Evolutionary conservation across 2,329 filamentous ascomycete genomes (phyloP), one percentile per base, ranked within the genome.

Genomic region (Hortaea sp.): DNA sequence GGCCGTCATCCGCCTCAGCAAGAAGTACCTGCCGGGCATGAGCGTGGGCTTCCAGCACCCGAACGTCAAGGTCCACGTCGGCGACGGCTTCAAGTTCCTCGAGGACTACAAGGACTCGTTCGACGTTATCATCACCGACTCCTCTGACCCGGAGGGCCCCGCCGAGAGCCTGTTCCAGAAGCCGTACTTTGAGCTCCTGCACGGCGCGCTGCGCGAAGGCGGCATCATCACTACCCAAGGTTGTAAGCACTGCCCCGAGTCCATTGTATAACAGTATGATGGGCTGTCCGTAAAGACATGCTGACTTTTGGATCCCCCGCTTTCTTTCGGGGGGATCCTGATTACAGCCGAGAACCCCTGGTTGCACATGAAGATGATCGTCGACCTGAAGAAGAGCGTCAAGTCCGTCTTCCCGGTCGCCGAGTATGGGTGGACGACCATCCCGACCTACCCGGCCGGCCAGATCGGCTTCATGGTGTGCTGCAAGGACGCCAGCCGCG

Each of bases 381-480:
- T 82, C 67, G 80, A 90, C 74, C 84, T 98, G 64, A 95, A 95
- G 81, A 89, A 95, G 78, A 80, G 88, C 65, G 95, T 90, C 84
- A 84, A 84, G 69, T 84, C 92, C 70, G 86, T 98, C 69, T 98
- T 98, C 83, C 89, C 92, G 55, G 86, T 87, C 53, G 92, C 85
- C 68, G 92, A 98, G 75, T 98, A 97, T 74, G 92, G 86, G 61
- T 98, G 95, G 80, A 97, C 90, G 64, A 97, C 90, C 62, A 98
- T 98, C 70, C 92, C 92, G 49, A 98, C 92, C 66, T 98, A 98
- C 77, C 92, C 92, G 57, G 94, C 88, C 47, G 92, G 92, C 66
- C 92, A 98, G 76, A 98, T 98, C 64, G 92, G 92, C 66, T 98
- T 98, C 83, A 95, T 98, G 89, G 87, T 98, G 66, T 97, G 92